A percentile compares a stretch with the other conserved stretches of the same genome.
These are phyloP conservation scores for Stachybotrys chartarum DNA, from an alignment of 2,329 filamentous ascomycete species.

Conservation along the genomic window DNA sequence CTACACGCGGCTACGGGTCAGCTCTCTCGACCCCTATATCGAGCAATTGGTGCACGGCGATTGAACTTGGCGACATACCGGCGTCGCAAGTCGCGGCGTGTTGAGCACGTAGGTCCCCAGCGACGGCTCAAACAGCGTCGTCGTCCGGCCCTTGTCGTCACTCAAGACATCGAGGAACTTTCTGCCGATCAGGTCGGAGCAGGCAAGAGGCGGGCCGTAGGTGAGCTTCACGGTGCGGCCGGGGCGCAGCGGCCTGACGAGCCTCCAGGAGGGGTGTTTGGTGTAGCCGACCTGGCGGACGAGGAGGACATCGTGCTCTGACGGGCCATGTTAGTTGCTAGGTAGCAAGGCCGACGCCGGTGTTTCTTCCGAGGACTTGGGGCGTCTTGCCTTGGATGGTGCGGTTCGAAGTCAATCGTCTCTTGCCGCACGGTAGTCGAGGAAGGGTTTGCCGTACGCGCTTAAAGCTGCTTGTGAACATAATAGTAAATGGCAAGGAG, in stretches of 20 bases:
- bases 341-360: background rate
- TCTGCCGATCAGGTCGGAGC: slow-evolving; percentile 57
- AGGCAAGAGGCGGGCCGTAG: slow-evolving; percentile 40
- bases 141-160: slow-evolving; percentile 41
- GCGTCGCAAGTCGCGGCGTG: slow-evolving; percentile 65
- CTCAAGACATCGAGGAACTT: slow-evolving; percentile 49
- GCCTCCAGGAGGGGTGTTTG: slow-evolving; percentile 28
- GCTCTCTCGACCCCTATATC: background rate
- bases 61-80: slow-evolving; percentile 24
- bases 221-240: slow-evolving; percentile 23
- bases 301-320: slow-evolving; percentile 33
- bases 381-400: slow-evolving; percentile 16
- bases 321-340: slow-evolving; percentile 7
- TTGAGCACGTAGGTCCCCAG: slow-evolving; percentile 67
- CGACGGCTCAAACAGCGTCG: slow-evolving; percentile 56
- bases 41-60: background rate
- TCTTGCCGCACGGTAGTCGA: background rate
- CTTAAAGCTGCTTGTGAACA: background rate
- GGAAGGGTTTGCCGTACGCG: background rate
- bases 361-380: background rate
- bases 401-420: slow-evolving; percentile 17
- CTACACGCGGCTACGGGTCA: slow-evolving; percentile 6
- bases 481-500: background rate
- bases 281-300: slow-evolving; percentile 27
- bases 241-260: slow-evolving; percentile 26